A percentile compares a stretch with the other conserved stretches of the same genome.
Evolutionary conservation across 208 protist species (phyloP).

Genomic region (Crithidia thermophila): DNA sequence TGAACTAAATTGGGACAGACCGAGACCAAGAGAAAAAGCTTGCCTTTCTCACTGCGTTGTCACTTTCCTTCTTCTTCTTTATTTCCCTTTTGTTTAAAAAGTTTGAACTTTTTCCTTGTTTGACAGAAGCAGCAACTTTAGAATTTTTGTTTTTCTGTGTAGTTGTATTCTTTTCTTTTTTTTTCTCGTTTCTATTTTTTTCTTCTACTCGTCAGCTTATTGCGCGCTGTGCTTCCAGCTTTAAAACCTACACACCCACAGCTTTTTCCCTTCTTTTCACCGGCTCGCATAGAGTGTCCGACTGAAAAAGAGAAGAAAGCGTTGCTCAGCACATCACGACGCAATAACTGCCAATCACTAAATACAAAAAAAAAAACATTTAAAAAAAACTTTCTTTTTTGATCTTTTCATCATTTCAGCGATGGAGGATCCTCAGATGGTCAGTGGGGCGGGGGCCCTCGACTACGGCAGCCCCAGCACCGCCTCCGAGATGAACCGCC

Average conservation of each 20-base stretch:
- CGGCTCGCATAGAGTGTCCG: no score
- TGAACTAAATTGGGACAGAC: neutral
- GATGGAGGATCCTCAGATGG: slow-evolving; percentile 19
- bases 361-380: neutral
- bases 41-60: no score
- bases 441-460: neutral
- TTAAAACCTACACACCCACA: no score
- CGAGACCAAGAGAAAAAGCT: neutral
- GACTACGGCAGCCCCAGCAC: neutral
- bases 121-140: neutral
- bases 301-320: no score
- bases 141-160: neutral
- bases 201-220: no score
- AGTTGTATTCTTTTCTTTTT: slow-evolving; percentile 17
- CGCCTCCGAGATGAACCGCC: slow-evolving; percentile 19
- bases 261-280: no score
- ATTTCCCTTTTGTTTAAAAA: neutral
- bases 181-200: slow-evolving; percentile 22
- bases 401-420: no score
- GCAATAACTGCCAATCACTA: no score
- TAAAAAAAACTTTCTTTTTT: no score
- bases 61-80: neutral
- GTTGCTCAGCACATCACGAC: no score
- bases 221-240: no score
- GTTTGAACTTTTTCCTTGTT: neutral